A percentile compares a stretch with the other conserved stretches of the same genome.
phyloP scores from a whole-genome alignment of 2,329 filamentous ascomycete genomes.

The Ascochyta viciae-villosae region DNA sequence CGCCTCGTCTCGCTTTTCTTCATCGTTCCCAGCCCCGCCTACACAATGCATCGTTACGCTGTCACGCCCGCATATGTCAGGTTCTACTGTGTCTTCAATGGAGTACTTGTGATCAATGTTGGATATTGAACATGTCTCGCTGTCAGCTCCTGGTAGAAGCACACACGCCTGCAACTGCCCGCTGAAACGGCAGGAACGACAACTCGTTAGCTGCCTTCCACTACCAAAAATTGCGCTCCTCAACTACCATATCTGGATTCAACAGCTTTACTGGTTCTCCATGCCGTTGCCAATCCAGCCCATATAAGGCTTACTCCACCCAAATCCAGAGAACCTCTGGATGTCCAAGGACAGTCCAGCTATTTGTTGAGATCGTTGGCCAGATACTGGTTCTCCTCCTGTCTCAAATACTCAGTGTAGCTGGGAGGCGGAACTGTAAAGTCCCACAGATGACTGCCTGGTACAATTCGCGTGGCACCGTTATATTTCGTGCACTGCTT shows the following conservation, averaged over 20 bases:
- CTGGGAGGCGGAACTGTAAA: conserved; percentile 23
- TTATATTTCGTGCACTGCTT: conserved; percentile 41
- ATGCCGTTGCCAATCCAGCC: conserved; percentile 23
- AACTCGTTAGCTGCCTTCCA: background rate
- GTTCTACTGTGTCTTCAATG: too few species aligned
- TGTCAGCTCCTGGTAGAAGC: too few species aligned
- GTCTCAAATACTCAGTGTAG: conserved; percentile 38
- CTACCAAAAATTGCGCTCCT: background rate
- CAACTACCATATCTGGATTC: conserved; percentile 7
- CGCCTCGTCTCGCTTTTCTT: conserved; percentile 6
- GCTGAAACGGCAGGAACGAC: too few species aligned
- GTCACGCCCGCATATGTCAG: too few species aligned
- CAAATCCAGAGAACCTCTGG: conserved; percentile 29
- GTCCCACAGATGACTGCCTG: conserved; percentile 49
- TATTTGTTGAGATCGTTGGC: conserved; percentile 31
- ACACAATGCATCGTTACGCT: too few species aligned
- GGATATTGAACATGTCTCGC: too few species aligned
- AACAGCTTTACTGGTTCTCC: conserved; percentile 22
- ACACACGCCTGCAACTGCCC: too few species aligned
- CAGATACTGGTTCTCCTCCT: conserved; percentile 52
- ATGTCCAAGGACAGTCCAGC: conserved; percentile 20
- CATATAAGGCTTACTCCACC: conserved; percentile 28
- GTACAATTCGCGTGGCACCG: conserved; percentile 49
- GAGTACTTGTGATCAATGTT: too few species aligned
- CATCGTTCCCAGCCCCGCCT: too few species aligned